phyloP scores from a whole-genome alignment of 306 rosid species.

The Clitoria ternatea region DNA sequence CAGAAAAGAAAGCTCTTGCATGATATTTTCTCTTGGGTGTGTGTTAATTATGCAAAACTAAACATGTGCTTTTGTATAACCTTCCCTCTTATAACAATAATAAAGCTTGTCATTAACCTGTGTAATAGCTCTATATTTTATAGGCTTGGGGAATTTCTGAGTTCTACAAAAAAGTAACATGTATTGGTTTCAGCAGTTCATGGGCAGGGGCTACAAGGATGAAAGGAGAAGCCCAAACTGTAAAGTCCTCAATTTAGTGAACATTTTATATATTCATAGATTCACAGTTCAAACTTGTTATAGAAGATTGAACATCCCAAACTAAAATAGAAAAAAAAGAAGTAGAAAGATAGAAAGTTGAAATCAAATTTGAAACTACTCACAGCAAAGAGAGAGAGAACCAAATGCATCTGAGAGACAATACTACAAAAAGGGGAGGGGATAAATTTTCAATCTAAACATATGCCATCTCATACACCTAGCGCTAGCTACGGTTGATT shows the following conservation, averaged over 20 bases:
- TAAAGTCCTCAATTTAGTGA: not conserved
- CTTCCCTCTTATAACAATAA: not conserved
- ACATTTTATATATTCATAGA: not conserved
- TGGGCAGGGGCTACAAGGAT: not conserved
- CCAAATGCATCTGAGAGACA: not conserved
- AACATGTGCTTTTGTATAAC: not conserved
- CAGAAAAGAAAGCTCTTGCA: not conserved
- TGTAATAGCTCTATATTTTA: not conserved
- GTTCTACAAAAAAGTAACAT: not conserved
- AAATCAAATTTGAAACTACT: not conserved
- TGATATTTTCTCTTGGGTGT: no score
- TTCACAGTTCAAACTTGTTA: not conserved
- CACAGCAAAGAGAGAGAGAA: not conserved
- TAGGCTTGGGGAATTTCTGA: not conserved
- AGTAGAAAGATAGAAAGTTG: not conserved
- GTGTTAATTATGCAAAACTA: not conserved
- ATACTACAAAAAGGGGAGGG: not conserved
- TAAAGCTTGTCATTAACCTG: not conserved
- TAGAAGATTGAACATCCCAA: not conserved
- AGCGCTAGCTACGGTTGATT: not conserved
- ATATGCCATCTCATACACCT: not conserved
- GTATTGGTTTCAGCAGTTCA: not conserved
- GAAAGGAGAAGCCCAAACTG: not conserved
- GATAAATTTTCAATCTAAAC: not conserved
- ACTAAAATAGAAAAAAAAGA: not conserved